These are phyloP conservation scores for Apiotrichum domesticum DNA, from an alignment of 1,284 basidiomycete species.

Conservation along the genomic window DNA sequence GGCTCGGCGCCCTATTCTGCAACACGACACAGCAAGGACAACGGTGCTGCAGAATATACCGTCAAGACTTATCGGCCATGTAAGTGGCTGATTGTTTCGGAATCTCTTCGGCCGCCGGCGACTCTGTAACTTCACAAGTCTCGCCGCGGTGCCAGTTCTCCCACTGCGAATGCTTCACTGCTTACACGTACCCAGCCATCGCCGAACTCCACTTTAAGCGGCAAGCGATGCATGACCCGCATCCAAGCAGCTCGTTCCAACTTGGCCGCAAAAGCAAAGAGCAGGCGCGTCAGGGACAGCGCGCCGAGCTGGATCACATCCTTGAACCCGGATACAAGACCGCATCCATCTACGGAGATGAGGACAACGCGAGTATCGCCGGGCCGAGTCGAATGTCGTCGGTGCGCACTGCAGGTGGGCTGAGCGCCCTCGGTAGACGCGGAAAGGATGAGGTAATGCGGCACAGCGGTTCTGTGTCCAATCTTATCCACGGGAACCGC, in stretches of 20 bases:
- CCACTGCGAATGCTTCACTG: too few relatives aligned
- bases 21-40: background rate
- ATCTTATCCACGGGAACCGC: background rate
- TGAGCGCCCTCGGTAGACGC: constrained; percentile 16
- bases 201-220: constrained; percentile 36
- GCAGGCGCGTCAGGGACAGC: constrained; percentile 29
- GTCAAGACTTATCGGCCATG: constrained; percentile 44
- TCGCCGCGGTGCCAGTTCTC: too few relatives aligned
- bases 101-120: too few relatives aligned
- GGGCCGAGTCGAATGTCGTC: constrained; percentile 26
- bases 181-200: constrained; percentile 12
- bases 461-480: constrained; percentile 5
- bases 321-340: constrained; percentile 38
- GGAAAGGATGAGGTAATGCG: constrained; percentile 14
- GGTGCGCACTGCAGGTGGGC: constrained; percentile 30
- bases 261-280: constrained; percentile 33
- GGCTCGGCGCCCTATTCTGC: constrained; percentile 22
- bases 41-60: constrained; percentile 17
- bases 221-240: constrained; percentile 33
- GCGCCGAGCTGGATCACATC: constrained; percentile 42
- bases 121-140: too few relatives aligned
- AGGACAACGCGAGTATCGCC: constrained; percentile 23
- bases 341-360: constrained; percentile 18
- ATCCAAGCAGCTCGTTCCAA: constrained; percentile 35
- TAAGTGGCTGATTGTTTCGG: constrained; percentile 13